Percentiles rank a stretch among this genome's conserved stretches.
Evolutionary conservation across 2,329 filamentous ascomycete genomes (phyloP).

Genomic region (Aspergillus chevalieri): DNA sequence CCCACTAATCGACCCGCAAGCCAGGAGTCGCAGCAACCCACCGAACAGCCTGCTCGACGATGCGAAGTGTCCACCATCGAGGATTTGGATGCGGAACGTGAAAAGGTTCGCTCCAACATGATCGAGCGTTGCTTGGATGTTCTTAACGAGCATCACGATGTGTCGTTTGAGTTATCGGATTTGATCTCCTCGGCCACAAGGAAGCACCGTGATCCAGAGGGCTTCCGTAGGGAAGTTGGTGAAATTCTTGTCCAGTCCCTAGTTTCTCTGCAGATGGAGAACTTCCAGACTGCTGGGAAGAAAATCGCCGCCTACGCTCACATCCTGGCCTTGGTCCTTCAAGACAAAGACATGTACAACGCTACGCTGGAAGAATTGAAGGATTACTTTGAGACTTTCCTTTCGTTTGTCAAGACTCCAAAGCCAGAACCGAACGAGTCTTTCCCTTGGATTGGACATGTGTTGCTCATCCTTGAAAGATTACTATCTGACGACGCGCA

Average conservation of each 20-base stretch:
- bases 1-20: constrained; percentile 14
- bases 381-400: constrained; percentile 67
- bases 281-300: constrained; percentile 51
- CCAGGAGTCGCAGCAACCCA: constrained; percentile 14
- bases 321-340: constrained; percentile 78
- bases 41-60: constrained; percentile 19
- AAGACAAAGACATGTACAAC: constrained; percentile 74
- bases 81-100: constrained; percentile 69
- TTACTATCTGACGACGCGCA: constrained; percentile 84
- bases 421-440: constrained; percentile 62
- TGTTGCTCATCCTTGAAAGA: constrained; percentile 83
- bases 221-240: constrained; percentile 65
- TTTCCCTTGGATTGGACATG: constrained; percentile 88
- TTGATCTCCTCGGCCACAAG: constrained; percentile 68
- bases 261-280: constrained; percentile 58
- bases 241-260: constrained; percentile 78
- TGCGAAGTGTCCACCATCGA: constrained; percentile 56
- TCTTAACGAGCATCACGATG: constrained; percentile 76
- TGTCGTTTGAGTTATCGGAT: constrained; percentile 86
- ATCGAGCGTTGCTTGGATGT: constrained; percentile 89
- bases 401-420: constrained; percentile 68
- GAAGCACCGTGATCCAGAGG: constrained; percentile 55
- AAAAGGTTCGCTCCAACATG: constrained; percentile 65
- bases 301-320: constrained; percentile 90
- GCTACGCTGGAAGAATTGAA: constrained; percentile 68